Evolutionary conservation across 495 filamentous ascomycete genomes (phyloP), one percentile per base, ranked within the genome.

Genomic region (Thermothielavioides terrestris): DNA sequence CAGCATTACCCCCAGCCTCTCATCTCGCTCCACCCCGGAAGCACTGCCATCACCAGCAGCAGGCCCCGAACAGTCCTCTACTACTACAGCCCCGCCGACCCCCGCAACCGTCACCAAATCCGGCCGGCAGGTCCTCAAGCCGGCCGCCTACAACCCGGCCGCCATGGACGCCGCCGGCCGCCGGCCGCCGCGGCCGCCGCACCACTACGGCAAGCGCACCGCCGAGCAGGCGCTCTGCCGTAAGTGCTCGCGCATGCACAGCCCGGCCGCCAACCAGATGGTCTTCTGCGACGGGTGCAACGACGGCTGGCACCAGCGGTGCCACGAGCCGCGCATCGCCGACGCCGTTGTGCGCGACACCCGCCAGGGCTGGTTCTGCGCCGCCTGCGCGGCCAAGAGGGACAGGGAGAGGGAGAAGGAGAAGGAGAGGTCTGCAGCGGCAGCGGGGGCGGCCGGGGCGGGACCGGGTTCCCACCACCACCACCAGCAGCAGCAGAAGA

Each of bases 281-380:
- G 92, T 97, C 7, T 92, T 95, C 63, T 98, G 92, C 68, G 89
- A 95, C 65, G 83, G 81, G 11, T 98, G 92, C 71, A 89, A 92
- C 61, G 74, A 73, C 10, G 78, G 84, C 14, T 98, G 89, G 80
- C 92, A 98, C 64, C 90, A 95, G 65, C 77, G 78, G 53, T 97
- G 92, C 59, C 90, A 96, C 64, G 80, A 92, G 55, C 89, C 92
- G 1, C 77, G 76, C 4, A 89, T 98, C 54, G 71, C 75, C 7
- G 77, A 82, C 50, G 77, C 86, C 10, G 79, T 86, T 7, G 78
- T 94, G 4, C 62, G 49, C 23, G 71, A 83, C 51, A 81, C 83
- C 42, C 77, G 74, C 46, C 34, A 42, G 36, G 78, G 83, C 52
- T 98, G 92, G 91, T 79, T 81, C 57, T 98, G 92, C 64, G 62